These are phyloP conservation scores for Ochetophila trinervis DNA, from an alignment of 306 rosid species.

Conservation along the genomic window DNA sequence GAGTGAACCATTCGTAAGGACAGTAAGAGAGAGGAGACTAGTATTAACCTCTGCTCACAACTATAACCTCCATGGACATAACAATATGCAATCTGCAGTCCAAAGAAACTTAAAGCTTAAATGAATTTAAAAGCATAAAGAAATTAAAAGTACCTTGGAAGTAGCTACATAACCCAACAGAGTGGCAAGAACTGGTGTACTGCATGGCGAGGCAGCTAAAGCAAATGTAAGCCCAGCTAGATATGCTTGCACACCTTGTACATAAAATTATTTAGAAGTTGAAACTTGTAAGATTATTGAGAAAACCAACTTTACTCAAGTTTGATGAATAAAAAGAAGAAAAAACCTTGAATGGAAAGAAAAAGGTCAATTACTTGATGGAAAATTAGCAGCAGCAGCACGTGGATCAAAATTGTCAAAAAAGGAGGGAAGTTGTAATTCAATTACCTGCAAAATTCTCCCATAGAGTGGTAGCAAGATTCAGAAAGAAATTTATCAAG, in stretches of 20 bases:
- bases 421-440: constrained; percentile 79
- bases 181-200: constrained; percentile 88
- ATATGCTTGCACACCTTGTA: constrained; percentile 87
- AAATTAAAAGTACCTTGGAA: constrained; percentile 66
- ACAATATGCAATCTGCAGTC: background rate
- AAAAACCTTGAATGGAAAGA: constrained; percentile 9
- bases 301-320: background rate
- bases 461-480: background rate
- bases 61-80: no score
- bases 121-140: background rate
- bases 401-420: constrained; percentile 88
- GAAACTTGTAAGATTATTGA: constrained; percentile 18
- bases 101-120: background rate
- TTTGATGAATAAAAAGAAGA: background rate
- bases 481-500: background rate
- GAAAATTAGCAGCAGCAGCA: constrained; percentile 80
- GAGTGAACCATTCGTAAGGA: no score
- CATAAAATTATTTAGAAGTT: constrained; percentile 19
- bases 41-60: no score
- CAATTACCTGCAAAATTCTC: constrained; percentile 57
- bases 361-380: constrained; percentile 60
- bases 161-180: constrained; percentile 88
- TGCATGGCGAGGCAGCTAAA: constrained; percentile 95
- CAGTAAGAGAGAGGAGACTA: no score
- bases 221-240: constrained; percentile 97